A percentile compares a stretch with the other conserved stretches of the same genome.
phyloP scores from a whole-genome alignment of 2,329 filamentous ascomycete genomes.

The Coccinonectria pachysandricola region DNA sequence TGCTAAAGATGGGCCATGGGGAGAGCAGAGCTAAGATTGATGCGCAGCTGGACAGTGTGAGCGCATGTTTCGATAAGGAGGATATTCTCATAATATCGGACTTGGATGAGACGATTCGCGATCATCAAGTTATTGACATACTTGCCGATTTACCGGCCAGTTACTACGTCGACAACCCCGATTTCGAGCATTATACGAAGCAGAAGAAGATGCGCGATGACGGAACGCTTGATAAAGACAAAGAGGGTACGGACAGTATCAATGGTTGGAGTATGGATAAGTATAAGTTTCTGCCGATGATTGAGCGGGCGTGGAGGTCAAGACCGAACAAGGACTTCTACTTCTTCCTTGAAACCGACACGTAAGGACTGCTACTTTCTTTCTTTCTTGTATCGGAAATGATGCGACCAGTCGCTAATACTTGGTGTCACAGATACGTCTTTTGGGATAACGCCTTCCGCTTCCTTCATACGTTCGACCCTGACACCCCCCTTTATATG shows the following conservation, averaged over 20 bases:
- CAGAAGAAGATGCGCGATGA: slow-evolving; percentile 26
- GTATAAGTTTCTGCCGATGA: slow-evolving; percentile 47
- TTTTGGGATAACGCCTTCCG: slow-evolving; percentile 35
- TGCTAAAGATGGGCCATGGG: slow-evolving; percentile 25
- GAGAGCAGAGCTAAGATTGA: slow-evolving; percentile 19
- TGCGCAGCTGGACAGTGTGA: slow-evolving; percentile 40
- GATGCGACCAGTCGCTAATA: too few relatives aligned
- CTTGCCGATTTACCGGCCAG: slow-evolving; percentile 33
- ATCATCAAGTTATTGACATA: slow-evolving; percentile 34
- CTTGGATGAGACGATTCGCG: slow-evolving; percentile 33
- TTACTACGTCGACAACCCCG: slow-evolving; percentile 26
- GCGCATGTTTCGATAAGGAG: slow-evolving; percentile 34
- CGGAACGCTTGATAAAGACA: slow-evolving; percentile 22
- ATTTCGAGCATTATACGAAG: slow-evolving; percentile 30
- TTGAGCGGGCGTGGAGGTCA: slow-evolving; percentile 37
- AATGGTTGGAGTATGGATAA: slow-evolving; percentile 44
- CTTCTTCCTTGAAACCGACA: slow-evolving; percentile 47
- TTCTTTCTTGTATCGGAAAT: too few relatives aligned
- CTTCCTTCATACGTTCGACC: slow-evolving; percentile 38
- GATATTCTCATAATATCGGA: slow-evolving; percentile 42
- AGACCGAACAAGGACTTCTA: slow-evolving; percentile 42
- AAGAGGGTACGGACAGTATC: slow-evolving; percentile 21
- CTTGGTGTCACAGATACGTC: slow-evolving; percentile 20
- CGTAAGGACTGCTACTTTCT: slow-evolving; percentile 28
- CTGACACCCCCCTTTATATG: slow-evolving; percentile 33